phyloP scores from a whole-genome alignment of 495 filamentous ascomycete genomes.

The Penicillium paradoxum region DNA sequence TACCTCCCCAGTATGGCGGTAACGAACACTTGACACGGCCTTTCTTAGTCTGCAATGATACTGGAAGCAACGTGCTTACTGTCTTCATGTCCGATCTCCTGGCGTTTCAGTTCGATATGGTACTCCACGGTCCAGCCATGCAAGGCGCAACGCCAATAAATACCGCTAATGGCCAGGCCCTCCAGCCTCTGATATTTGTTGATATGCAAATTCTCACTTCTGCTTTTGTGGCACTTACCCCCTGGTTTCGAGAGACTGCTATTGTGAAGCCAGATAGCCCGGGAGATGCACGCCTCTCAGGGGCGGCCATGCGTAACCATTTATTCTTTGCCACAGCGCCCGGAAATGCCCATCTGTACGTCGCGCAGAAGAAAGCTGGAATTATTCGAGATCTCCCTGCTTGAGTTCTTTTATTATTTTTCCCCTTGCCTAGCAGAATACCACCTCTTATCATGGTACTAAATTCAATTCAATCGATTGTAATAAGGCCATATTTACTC shows the following conservation, averaged over 20 bases:
- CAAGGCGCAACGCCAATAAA: not conserved
- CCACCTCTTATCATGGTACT: not conserved
- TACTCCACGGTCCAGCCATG: not conserved
- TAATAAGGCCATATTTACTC: too few relatives aligned
- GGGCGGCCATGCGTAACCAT: not conserved
- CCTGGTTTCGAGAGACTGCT: conserved; percentile 1
- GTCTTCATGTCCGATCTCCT: not conserved
- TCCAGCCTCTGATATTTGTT: not conserved
- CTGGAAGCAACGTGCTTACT: not conserved
- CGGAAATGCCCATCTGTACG: conserved; percentile 1
- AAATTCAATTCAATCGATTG: too few relatives aligned
- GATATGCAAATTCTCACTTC: conserved; percentile 2
- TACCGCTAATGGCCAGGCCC: not conserved
- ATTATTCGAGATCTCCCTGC: not conserved
- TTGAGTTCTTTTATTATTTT: not conserved
- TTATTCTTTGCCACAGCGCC: conserved; percentile 2
- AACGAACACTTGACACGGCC: not conserved
- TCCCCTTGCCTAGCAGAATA: not conserved
- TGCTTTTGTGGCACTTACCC: not conserved
- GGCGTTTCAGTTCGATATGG: not conserved
- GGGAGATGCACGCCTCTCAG: not conserved
- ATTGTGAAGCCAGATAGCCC: not conserved
- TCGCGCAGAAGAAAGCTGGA: conserved; percentile 5
- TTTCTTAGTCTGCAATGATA: not conserved
- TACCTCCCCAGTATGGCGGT: not conserved